Evolutionary conservation across 1,284 basidiomycete species (phyloP), one percentile per base, ranked within the genome.

Genomic region (Austroboletus novae-zelandiae): DNA sequence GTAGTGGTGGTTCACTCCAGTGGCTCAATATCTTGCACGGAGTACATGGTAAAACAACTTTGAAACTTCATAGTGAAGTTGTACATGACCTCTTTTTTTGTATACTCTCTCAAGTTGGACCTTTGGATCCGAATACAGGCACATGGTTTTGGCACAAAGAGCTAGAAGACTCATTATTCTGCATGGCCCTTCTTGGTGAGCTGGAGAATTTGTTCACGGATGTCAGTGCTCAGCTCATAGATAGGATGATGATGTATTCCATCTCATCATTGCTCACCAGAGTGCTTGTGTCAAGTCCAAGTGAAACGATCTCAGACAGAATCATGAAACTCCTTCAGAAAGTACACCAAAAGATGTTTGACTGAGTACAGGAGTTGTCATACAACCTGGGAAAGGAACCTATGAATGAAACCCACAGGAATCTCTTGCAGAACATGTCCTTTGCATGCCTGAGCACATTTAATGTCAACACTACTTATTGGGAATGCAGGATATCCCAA

Each of bases 21-120:
- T 79, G 77, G 77, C 51, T 74, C 32, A 79, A 79, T 49, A 72
- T 80, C 10, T 56, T 67, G 5, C 64, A 69, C 23, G 75, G 73
- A 53, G 48, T 78, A 10, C 61, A 60, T 10, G 61, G 69, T 14
- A 61, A 65, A 20, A 51, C 50, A 20, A 51, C 50, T 0, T 57
- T 80, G 15, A 68, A 65, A 1, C 73, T 77, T 42, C 56, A 61
- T 30, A 51, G 58, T 2, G 59, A 66, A 9, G 72, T 69, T 18
- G 74, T 79, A 0, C 61, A 73, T 44, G 42, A 62, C 7, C 59
- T 80, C 8, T 31, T 77, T 5, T 57, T 57, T 9, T 74, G 76
- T 45, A 67, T 74, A 17, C 65, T 63, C 1, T 72, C 64, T 58
- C 74, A 79, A 52, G 62, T 73, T 1, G 77, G 77, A 2, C 60